These are phyloP conservation scores for Pythium phragmiticola DNA, from an alignment of 352 stramenopile species.

Conservation along the genomic window DNA sequence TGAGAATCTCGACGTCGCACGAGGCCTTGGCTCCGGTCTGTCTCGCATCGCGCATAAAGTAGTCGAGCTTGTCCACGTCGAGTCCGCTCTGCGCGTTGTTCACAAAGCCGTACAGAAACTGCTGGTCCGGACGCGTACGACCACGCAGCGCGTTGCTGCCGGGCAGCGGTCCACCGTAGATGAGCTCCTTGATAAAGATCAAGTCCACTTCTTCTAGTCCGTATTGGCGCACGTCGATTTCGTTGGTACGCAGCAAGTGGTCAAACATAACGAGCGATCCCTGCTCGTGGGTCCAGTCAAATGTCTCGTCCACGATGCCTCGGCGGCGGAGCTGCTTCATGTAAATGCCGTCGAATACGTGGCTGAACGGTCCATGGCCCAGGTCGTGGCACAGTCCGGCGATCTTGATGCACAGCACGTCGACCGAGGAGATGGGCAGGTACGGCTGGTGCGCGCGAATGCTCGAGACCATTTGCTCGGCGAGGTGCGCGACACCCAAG, in stretches of 20 bases:
- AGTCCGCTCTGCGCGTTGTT: conserved; percentile 86
- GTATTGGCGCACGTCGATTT: conserved; percentile 53
- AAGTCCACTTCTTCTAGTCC: conserved; percentile 52
- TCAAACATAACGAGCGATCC: conserved; percentile 78
- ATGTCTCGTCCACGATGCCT: conserved; percentile 11
- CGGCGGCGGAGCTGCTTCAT: conserved; percentile 47
- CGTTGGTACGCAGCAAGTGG: conserved; percentile 53
- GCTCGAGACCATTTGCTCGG: conserved; percentile 79
- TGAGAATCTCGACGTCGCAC: conserved; percentile 72
- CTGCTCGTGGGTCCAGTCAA: conserved; percentile 70
- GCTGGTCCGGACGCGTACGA: conserved; percentile 39
- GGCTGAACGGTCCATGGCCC: conserved; percentile 78
- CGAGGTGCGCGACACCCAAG: conserved; percentile 94
- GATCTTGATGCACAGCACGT: conserved; percentile 79
- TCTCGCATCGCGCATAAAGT: conserved; percentile 83
- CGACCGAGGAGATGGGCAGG: conserved; percentile 77
- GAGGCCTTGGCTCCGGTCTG: conserved; percentile 76
- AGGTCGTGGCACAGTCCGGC: conserved; percentile 80
- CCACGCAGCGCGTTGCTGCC: conserved; percentile 35
- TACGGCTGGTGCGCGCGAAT: conserved; percentile 86
- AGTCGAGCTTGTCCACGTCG: conserved; percentile 91
- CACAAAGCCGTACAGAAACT: conserved; percentile 89
- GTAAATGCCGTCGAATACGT: conserved; percentile 80
- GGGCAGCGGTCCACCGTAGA: conserved; percentile 59
- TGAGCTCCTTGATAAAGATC: conserved; percentile 80